Evolutionary conservation across 805 yeast species (phyloP).

Genomic region (Kazachstania kunashirensis): DNA sequence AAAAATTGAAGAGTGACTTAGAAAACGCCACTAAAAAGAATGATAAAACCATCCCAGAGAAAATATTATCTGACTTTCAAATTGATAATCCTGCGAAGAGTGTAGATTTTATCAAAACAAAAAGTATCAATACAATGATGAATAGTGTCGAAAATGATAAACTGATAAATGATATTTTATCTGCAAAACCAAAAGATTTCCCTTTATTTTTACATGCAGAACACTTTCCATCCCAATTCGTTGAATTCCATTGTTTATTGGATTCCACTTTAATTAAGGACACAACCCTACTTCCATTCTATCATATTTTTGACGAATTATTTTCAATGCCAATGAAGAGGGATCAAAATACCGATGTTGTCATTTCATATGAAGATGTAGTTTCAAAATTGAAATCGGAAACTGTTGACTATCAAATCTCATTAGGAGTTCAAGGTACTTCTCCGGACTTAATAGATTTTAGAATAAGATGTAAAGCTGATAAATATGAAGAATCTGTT

Average conservation of each 20-base stretch:
- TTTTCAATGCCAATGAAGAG: conserved; percentile 62
- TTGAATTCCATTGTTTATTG: conserved; percentile 56
- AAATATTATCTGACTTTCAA: conserved; percentile 49
- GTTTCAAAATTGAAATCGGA: conserved; percentile 64
- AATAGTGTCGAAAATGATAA: conserved; percentile 14
- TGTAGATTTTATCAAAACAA: conserved; percentile 58
- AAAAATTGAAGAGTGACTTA: conserved; percentile 40
- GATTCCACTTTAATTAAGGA: conserved; percentile 41
- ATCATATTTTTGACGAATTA: conserved; percentile 55
- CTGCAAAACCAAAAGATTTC: conserved; percentile 36
- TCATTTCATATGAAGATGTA: conserved; percentile 65
- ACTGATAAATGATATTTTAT: conserved; percentile 15
- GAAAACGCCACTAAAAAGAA: conserved; percentile 57
- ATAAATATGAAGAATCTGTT: conserved; percentile 58
- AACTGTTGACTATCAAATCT: conserved; percentile 49
- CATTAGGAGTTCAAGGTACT: conserved; percentile 47
- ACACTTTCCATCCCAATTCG: conserved; percentile 68
- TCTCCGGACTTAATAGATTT: conserved; percentile 60
- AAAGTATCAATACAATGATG: conserved; percentile 34
- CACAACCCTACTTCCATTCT: conserved; percentile 47
- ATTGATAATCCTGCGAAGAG: conserved; percentile 65
- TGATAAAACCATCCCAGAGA: conserved; percentile 68
- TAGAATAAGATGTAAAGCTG: conserved; percentile 48
- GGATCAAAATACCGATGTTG: conserved; percentile 41
- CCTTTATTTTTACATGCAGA: conserved; percentile 74